phyloP scores from a whole-genome alignment of 257 asterid genomes.

The Thymus quinquecostatus region DNA sequence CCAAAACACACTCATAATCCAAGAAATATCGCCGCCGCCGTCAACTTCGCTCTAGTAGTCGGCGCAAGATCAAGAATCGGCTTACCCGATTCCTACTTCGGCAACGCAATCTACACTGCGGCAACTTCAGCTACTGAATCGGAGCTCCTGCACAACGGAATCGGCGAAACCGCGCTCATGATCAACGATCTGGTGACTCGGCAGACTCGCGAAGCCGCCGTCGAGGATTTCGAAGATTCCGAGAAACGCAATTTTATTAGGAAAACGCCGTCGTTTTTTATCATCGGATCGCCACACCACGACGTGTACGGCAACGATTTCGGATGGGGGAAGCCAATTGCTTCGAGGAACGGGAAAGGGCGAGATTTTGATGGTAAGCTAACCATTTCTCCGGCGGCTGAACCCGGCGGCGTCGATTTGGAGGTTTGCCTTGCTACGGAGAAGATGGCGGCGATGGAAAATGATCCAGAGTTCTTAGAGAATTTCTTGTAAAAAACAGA shows the following conservation, averaged over 20 bases:
- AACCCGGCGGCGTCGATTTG: slow-evolving; percentile 50
- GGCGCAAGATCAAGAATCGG: too few relatives aligned
- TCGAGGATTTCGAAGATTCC: too few relatives aligned
- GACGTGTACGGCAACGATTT: slow-evolving; percentile 55
- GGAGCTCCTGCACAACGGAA: slow-evolving; percentile 25
- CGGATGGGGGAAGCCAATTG: slow-evolving; percentile 61
- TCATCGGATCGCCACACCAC: slow-evolving; percentile 42
- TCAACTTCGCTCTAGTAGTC: too few relatives aligned
- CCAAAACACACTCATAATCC: neutral
- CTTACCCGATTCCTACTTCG: slow-evolving; percentile 44
- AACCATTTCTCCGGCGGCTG: neutral
- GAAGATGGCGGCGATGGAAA: slow-evolving; percentile 23
- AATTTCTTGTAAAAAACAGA: too few relatives aligned
- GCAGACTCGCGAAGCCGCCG: too few relatives aligned
- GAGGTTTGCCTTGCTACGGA: slow-evolving; percentile 47
- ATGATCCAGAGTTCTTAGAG: slow-evolving; percentile 50
- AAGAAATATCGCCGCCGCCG: too few relatives aligned
- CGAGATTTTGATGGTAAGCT: neutral
- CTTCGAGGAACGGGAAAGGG: slow-evolving; percentile 29
- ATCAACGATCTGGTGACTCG: slow-evolving; percentile 32
- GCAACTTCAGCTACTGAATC: neutral
- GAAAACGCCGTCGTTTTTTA: neutral
- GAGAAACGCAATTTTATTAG: too few relatives aligned
- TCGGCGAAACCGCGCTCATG: slow-evolving; percentile 39
- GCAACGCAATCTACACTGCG: slow-evolving; percentile 27